Base-by-base conservation (phyloP, 768 basidiomycete species). In the Suillus occidentalis region DNA sequence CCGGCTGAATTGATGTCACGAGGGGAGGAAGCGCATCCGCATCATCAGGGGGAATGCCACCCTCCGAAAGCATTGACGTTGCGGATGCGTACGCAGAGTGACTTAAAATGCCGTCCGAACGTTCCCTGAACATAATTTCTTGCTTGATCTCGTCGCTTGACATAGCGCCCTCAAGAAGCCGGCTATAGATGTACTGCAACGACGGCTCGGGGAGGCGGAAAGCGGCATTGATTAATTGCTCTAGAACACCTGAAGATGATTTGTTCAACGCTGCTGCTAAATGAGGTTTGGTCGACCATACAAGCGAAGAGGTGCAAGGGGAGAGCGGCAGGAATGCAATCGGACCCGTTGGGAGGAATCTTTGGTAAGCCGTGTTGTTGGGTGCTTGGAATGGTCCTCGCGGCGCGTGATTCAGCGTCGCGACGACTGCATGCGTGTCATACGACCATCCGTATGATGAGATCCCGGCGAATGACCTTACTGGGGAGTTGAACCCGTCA, bases 401-500 rank as follows among this genome's bases (percentile, higher is more conserved):
- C 2, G 92, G 86, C 20, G 83, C 77, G 73, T 99, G 93, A 53
- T 82, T 75, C 69, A 99, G 83, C 0, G 94, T 97, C 4, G 93
- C 93, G 42, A 99, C 97, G 49, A 99, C 84, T 9, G 91, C 95
- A 70, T 92, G 91, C 0, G 91, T 90, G 65, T 91, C 85, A 75
- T 99, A 99, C 0, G 89, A 83, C 91, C 96, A 97, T 4, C 97
- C 97, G 71, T 88, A 96, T 0, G 94, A 90, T 28, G 89, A 80
- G 67, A 98, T 97, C 31, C 87, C 82, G 0, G 95, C 91, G 72
- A 89, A 98, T 31, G 88, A 75, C 55, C 95, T 87, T 28, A 99
- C 97, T 13, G 96, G 95, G 0, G 96, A 98, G 72, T 95, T 96
- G 74, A 88, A 89, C 4, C 97, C 97, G 72, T 99, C 97, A 6